Base-by-base conservation (phyloP, 2,329 filamentous ascomycete species). In the Nothophoma quercina region DNA sequence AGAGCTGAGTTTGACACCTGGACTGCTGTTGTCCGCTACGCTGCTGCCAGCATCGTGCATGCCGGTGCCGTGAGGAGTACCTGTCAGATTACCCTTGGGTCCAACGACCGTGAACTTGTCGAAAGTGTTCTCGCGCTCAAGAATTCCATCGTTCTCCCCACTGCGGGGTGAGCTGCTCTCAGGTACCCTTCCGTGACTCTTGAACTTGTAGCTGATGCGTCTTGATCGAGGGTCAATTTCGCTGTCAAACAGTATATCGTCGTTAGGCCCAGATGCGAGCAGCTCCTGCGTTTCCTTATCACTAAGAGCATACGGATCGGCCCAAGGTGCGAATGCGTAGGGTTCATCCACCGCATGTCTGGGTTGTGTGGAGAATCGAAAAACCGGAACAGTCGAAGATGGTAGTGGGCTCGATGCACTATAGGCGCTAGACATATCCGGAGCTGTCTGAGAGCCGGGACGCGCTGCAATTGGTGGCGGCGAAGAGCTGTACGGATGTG, bases 11-110 rank as follows among this genome's bases (percentile, higher is more conserved):
- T 38, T 49, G 4, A 55, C 56, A 30, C 67, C 70, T 9, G 69
- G 69, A 26, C 72, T 74, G 50, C 72, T 76, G 7, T 59, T 70
- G 35, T 74, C 65, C 33, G 73, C 73, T 13, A 73, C 45, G 51
- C 74, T 77, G 49, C 75, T 77, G 12, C 72, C 74, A 23, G 66
- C 69, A 39, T 74, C 66, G 7, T 68, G 62, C 63, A 72, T 72
- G 4, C 68, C 67, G 15, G 67, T 75, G 8, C 71, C 73, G 42
- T 53, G 61, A 19, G 70, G 71, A 4, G 71, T 74, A 4, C 71
- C 72, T 29, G 73, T 76, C 4, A 76, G 42, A 32, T 75, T 76
- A 5, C 59, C 69, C 42, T 68, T 72, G 1, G 68, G 66, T 2
- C 73, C 74, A 18, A 72, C 48, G 4, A 66, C 23, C 2, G 68